Base-by-base conservation (phyloP, 2,329 filamentous ascomycete species). In the Colletotrichum sp. region DNA sequence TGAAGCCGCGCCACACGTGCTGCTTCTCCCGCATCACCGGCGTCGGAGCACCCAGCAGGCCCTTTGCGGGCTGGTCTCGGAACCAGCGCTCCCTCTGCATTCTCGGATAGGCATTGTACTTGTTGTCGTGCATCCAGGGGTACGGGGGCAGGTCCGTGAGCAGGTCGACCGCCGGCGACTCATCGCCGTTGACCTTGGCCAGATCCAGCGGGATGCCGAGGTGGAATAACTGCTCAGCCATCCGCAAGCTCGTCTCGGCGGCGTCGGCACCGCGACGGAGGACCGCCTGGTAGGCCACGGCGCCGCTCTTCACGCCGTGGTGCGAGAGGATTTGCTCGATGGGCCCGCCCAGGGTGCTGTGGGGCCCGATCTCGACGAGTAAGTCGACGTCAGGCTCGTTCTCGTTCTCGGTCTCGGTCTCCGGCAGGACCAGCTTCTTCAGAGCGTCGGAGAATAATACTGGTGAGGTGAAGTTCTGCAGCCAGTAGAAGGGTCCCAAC, bases 11-110 rank as follows among this genome's bases (percentile, higher is more conserved):
- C 66, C 66, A 76, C 0, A 66, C 61, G 28, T 65, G 75, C 30
- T 62, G 24, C 32, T 43, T 60, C 62, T 87, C 85, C 60, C 82
- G 87, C 18, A 83, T 87, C 34, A 84, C 83, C 65, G 86, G 84
- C 12, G 21, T 30, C 3, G 55, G 55, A 2, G 67, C 67, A 3
- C 74, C 74, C 5, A 76, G 52, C 8, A 74, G 74, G 8, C 68
- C 60, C 15, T 58, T 55, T 1, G 28, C 26, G 7, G 66, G 66
- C 36, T 36, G 55, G 18, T 58, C 12, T 8, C 62, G 60, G 16
- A 43, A 55, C 18, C 61, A 38, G 3, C 30, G 55, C 26, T 69
- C 71, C 1, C 34, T 64, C 26, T 36, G 43, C 16, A 66, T 8
- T 0, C 62, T n/a, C 0, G 66, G 58, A 0, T 76, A 66, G 5